Conservation (phyloP, 164 flowering plant species). For the Dillenia suffruticosa region DNA sequence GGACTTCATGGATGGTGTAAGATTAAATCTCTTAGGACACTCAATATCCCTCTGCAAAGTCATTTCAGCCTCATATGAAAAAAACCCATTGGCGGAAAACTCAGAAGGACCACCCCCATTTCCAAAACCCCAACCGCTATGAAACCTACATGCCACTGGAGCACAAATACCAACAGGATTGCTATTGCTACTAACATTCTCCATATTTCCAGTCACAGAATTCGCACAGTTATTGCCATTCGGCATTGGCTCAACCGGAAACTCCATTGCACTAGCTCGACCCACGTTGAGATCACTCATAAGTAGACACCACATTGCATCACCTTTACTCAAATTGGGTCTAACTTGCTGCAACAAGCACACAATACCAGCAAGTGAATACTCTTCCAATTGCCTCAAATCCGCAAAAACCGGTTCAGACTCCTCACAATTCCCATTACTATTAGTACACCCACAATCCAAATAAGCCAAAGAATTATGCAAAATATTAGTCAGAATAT, state of each 20-base stretch:
- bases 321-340: constrained; percentile 81
- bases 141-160: constrained; percentile 64
- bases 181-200: constrained; percentile 19
- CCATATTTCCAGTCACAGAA: constrained; percentile 19
- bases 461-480: constrained; percentile 70
- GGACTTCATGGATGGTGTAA: constrained; percentile 73
- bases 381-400: constrained; percentile 84
- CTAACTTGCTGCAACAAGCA: constrained; percentile 72
- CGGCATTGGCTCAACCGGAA: constrained; percentile 40
- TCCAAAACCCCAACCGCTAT: constrained; percentile 86
- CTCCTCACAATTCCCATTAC: constrained; percentile 39
- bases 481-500: constrained; percentile 68
- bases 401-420: constrained; percentile 46
- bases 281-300: constrained; percentile 95
- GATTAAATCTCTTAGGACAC: constrained; percentile 80
- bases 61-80: constrained; percentile 34
- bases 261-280: constrained; percentile 73
- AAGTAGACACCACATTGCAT: constrained; percentile 97
- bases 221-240: constrained; percentile 15
- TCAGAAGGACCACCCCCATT: constrained; percentile 42
- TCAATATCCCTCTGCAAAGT: constrained; percentile 49
- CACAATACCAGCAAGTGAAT: constrained; percentile 75
- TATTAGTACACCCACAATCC: constrained; percentile 24
- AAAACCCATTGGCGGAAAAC: constrained; percentile 31
- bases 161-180: constrained; percentile 32